Conservation (phyloP, 2,329 filamentous ascomycete species). For the Colletotrichum simmondsii region DNA sequence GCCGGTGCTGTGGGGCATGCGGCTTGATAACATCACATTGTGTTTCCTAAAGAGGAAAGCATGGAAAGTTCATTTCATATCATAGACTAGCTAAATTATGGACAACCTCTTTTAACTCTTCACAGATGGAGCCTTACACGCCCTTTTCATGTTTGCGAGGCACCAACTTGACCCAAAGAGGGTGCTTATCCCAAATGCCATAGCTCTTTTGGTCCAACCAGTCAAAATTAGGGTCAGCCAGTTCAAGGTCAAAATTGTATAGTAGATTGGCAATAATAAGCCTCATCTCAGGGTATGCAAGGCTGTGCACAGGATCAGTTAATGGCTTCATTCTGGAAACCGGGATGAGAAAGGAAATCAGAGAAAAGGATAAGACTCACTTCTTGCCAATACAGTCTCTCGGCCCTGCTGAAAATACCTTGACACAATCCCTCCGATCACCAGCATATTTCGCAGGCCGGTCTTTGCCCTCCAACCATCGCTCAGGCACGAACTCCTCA, state of each 20-base stretch:
- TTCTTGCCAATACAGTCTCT: slow-evolving; percentile 62
- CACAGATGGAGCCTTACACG: background rate
- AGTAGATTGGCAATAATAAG: slow-evolving; percentile 56
- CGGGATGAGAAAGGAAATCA: background rate
- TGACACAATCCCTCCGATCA: slow-evolving; percentile 39
- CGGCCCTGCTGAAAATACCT: slow-evolving; percentile 60
- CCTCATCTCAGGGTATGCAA: slow-evolving; percentile 61
- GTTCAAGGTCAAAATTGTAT: slow-evolving; percentile 56
- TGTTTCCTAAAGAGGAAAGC: background rate
- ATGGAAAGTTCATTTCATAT: background rate
- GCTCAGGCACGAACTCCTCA: slow-evolving; percentile 57
- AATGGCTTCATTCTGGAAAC: slow-evolving; percentile 3
- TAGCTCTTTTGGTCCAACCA: slow-evolving; percentile 45
- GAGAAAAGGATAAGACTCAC: slow-evolving; percentile 43
- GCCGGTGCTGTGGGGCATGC: too few species aligned
- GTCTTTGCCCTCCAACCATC: slow-evolving; percentile 44
- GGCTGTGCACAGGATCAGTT: slow-evolving; percentile 34
- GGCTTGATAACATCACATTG: too few species aligned
- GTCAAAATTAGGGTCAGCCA: slow-evolving; percentile 44
- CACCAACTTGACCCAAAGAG: slow-evolving; percentile 23
- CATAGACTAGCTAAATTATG: too few species aligned
- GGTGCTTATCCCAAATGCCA: slow-evolving; percentile 31
- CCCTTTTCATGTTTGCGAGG: background rate
- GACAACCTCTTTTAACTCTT: background rate
- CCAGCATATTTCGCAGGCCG: slow-evolving; percentile 3